Conservation (phyloP, 192 early-diverging fungal genomes). For the Umbelopsis sp. region DNA sequence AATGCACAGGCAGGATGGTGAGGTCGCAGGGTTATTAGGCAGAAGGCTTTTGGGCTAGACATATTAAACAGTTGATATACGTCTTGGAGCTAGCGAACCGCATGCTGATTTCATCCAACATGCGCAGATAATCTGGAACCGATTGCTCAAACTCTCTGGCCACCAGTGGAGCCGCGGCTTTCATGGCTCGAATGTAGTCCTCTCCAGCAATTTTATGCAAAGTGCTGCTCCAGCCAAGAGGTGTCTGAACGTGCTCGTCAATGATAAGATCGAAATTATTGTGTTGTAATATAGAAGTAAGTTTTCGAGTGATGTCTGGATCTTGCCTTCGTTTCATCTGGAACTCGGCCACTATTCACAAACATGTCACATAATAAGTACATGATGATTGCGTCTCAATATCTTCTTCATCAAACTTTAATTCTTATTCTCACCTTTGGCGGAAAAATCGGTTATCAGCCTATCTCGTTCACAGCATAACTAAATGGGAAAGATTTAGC, state of each 20-base stretch:
- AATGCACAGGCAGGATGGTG: not conserved
- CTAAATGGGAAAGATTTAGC: conserved; percentile 3
- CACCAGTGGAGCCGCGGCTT: not conserved
- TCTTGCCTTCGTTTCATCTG: not conserved
- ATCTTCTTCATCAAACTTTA: not conserved
- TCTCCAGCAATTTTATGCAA: not conserved
- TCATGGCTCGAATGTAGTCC: conserved; percentile 17
- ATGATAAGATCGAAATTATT: not conserved
- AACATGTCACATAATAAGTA: not conserved
- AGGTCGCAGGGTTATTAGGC: not conserved
- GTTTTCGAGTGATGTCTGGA: conserved; percentile 1
- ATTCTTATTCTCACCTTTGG: not conserved
- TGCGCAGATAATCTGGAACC: not conserved
- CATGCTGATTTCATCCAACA: not conserved
- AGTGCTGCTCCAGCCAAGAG: not conserved
- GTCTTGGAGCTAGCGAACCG: not conserved
- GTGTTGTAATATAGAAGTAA: not conserved
- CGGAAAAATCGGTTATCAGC: not conserved
- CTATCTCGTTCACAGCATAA: not conserved
- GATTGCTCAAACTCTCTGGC: not conserved
- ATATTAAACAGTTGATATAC: not conserved
- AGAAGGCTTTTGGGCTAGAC: conserved; percentile 6
- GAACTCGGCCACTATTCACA: not conserved
- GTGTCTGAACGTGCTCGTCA: not conserved
- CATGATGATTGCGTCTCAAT: not conserved